Percentiles rank a stretch among this genome's conserved stretches.
phyloP scores from a whole-genome alignment of 2,329 filamentous ascomycete species.

The Fusarium beomiforme region DNA sequence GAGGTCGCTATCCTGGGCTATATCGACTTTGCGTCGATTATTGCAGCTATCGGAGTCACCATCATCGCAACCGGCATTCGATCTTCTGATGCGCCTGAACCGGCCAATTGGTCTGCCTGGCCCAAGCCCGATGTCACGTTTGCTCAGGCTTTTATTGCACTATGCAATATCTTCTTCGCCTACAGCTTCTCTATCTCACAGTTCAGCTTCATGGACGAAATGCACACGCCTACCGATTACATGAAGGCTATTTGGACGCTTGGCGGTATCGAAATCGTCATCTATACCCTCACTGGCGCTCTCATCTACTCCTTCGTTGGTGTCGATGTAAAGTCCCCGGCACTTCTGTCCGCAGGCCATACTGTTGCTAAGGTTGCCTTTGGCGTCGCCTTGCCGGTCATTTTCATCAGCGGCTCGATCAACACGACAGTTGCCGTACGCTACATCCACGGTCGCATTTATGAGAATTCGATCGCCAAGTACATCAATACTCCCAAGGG shows the following conservation, averaged over 20 bases:
- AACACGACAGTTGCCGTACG: conserved; percentile 56
- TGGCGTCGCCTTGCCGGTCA: conserved; percentile 70
- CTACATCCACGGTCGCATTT: conserved; percentile 49
- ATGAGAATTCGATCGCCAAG: conserved; percentile 33
- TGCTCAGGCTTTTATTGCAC: conserved; percentile 63
- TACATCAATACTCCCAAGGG: conserved; percentile 42
- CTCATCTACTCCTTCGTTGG: conserved; percentile 75
- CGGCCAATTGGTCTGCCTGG: conserved; percentile 50
- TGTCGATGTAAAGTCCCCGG: conserved; percentile 67
- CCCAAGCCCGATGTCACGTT: conserved; percentile 54
- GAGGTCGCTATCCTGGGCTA: conserved; percentile 40
- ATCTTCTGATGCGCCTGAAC: conserved; percentile 3
- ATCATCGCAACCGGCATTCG: conserved; percentile 69
- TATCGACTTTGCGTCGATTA: conserved; percentile 41
- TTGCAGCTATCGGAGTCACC: conserved; percentile 68
- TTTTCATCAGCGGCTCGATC: conserved; percentile 75
- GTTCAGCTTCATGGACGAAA: conserved; percentile 58
- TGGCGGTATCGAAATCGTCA: conserved; percentile 65
- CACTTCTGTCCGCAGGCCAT: conserved; percentile 68
- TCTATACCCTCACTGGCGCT: conserved; percentile 71
- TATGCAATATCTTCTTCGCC: conserved; percentile 75
- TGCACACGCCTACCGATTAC: conserved; percentile 54
- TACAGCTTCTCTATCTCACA: conserved; percentile 62
- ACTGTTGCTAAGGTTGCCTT: conserved; percentile 53
- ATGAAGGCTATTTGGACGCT: conserved; percentile 65